Conservation (phyloP, 2,329 filamentous ascomycete species). For the Scolecobasidium constrictum region DNA sequence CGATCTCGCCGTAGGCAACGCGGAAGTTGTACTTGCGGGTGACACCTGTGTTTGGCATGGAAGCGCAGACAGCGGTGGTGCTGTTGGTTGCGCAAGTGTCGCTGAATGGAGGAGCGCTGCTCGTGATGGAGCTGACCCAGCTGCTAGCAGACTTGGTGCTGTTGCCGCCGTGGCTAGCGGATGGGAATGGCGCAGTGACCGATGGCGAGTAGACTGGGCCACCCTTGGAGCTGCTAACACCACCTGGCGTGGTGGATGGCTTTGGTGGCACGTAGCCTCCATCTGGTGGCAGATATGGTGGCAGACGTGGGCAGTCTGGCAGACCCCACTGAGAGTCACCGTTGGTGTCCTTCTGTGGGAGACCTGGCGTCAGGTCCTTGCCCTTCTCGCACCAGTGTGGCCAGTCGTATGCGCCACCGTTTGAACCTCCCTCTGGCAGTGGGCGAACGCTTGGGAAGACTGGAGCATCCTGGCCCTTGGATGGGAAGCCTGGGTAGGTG, state of each 20-base stretch:
- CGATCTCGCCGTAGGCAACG: slow-evolving; percentile 9
- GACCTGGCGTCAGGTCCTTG: slow-evolving; percentile 14
- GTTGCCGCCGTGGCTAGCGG: slow-evolving; percentile 22
- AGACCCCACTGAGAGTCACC: slow-evolving; percentile 20
- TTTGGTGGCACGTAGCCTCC: not conserved
- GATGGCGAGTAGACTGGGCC: slow-evolving; percentile 8
- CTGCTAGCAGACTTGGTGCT: slow-evolving; percentile 15
- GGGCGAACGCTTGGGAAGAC: slow-evolving; percentile 14
- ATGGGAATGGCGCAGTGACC: slow-evolving; percentile 17
- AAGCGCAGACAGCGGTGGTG: slow-evolving; percentile 14
- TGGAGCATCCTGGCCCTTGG: slow-evolving; percentile 13
- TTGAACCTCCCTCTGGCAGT: slow-evolving; percentile 6
- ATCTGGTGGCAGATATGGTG: not conserved
- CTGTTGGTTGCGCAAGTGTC: slow-evolving; percentile 4
- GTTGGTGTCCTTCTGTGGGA: slow-evolving; percentile 17
- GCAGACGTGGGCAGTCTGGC: slow-evolving; percentile 3
- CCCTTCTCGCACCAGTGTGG: slow-evolving; percentile 19
- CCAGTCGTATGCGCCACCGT: slow-evolving; percentile 10
- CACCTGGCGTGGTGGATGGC: not conserved
- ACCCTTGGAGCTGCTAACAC: not conserved
- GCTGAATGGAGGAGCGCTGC: not conserved
- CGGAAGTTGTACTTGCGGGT: slow-evolving; percentile 21
- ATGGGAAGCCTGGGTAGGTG: slow-evolving; percentile 18
- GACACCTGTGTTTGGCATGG: slow-evolving; percentile 22
- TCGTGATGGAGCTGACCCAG: slow-evolving; percentile 8